Conservation (phyloP, 169 alveolate genomes). For the Eimeria sp. region DNA sequence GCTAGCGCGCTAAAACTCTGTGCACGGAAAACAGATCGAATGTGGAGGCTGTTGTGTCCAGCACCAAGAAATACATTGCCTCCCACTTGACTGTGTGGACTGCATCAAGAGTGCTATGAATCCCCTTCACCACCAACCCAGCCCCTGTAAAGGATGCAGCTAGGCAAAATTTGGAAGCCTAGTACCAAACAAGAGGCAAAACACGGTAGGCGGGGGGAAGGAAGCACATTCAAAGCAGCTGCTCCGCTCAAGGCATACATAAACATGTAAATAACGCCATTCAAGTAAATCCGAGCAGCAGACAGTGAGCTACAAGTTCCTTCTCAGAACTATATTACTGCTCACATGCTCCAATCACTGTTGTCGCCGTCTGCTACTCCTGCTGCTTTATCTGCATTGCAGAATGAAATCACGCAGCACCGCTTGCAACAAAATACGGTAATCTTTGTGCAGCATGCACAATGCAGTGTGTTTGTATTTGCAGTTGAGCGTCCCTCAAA, state of each 20-base stretch:
- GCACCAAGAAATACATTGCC: conserved; percentile 36
- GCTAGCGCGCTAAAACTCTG: conserved; percentile 41
- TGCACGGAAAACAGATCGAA: conserved; percentile 14
- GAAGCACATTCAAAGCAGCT: neutral
- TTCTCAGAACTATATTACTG: neutral
- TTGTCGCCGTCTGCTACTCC: conserved; percentile 11
- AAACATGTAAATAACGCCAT: neutral
- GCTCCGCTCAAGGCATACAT: neutral
- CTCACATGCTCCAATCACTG: conserved; percentile 25
- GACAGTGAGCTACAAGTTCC: conserved; percentile 8
- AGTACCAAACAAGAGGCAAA: neutral
- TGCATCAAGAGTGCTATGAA: neutral
- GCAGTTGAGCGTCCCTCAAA: conserved; percentile 2
- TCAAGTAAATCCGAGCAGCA: neutral
- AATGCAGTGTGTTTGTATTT: neutral
- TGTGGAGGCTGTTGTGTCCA: conserved; percentile 7
- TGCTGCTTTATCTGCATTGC: conserved; percentile 10
- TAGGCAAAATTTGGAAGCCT: neutral
- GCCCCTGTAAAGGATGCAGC: neutral
- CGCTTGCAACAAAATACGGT: conserved; percentile 16
- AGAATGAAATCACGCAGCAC: conserved; percentile 11
- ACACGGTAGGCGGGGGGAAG: neutral
- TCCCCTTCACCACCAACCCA: conserved; percentile 9
- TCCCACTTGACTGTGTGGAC: neutral
- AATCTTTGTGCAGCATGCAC: conserved; percentile 23